A percentile compares a stretch with the other conserved stretches of the same genome.
phyloP scores from a whole-genome alignment of 495 filamentous ascomycete species.

The Cercophora newfieldiana region DNA sequence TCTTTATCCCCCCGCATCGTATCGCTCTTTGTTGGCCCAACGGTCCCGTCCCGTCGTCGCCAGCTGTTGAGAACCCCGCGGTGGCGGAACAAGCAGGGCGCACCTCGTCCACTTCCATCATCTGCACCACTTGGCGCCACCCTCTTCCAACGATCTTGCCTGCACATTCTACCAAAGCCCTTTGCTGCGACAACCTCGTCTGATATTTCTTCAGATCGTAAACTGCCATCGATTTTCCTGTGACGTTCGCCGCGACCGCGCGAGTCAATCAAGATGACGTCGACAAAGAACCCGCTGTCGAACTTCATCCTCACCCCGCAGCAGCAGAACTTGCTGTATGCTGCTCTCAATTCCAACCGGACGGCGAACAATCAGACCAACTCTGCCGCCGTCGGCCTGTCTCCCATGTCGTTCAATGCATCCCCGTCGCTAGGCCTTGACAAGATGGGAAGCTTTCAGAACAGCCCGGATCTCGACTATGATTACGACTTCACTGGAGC shows the following conservation, averaged over 20 bases:
- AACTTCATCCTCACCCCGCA: constrained; percentile 68
- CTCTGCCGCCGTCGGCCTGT: constrained; percentile 45
- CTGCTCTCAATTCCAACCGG: constrained; percentile 80
- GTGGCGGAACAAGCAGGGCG: constrained; percentile 1
- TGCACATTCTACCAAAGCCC: background rate
- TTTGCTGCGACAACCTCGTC: background rate
- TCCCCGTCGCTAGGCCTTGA: constrained; percentile 48
- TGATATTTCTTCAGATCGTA: background rate
- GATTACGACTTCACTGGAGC: constrained; percentile 57
- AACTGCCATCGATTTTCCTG: background rate
- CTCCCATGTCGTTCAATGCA: constrained; percentile 55
- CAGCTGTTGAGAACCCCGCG: constrained; percentile 15
- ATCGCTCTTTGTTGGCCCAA: constrained; percentile 13
- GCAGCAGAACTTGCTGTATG: constrained; percentile 85
- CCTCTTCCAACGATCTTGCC: background rate
- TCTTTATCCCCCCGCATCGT: background rate
- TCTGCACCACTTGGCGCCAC: background rate
- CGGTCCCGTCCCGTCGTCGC: background rate
- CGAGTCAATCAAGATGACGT: constrained; percentile 48
- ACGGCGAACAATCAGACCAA: constrained; percentile 24
- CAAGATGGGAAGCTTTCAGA: constrained; percentile 52
- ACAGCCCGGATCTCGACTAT: constrained; percentile 83
- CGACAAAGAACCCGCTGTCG: constrained; percentile 41
- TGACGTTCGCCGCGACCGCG: background rate
- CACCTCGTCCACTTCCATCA: background rate